These are phyloP conservation scores for Diplodia mutila DNA, from an alignment of 2,329 filamentous ascomycete species.

Conservation along the genomic window DNA sequence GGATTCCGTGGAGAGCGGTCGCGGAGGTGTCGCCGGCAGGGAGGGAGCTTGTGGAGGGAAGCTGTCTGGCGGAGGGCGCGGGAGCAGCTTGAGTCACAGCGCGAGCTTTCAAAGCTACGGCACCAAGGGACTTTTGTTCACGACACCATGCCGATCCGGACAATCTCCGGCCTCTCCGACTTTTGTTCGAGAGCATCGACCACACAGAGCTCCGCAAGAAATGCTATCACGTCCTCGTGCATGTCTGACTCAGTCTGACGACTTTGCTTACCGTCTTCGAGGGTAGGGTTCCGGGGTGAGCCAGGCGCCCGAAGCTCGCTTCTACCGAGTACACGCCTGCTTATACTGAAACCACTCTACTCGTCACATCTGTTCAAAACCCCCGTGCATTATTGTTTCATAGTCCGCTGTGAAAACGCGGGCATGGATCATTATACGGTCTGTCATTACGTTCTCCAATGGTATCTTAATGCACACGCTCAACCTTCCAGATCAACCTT, in stretches of 20 bases:
- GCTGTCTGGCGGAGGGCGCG: not conserved
- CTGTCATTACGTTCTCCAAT: not conserved
- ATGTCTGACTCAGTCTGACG: not conserved
- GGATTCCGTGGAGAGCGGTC: not conserved
- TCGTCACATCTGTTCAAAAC: not conserved
- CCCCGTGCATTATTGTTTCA: not conserved
- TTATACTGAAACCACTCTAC: not conserved
- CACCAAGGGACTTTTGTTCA: not conserved
- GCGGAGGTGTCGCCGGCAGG: not conserved
- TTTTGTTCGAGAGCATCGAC: too few species aligned
- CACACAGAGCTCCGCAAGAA: not conserved
- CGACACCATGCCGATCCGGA: not conserved
- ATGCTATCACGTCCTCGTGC: not conserved
- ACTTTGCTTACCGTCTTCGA: not conserved
- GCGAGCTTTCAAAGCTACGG: not conserved
- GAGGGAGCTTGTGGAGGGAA: not conserved
- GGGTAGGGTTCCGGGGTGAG: not conserved
- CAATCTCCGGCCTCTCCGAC: not conserved
- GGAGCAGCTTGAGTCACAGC: slow-evolving; percentile 10
- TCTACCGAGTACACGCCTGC: not conserved
- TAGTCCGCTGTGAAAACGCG: not conserved
- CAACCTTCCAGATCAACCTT: not conserved
- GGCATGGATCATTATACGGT: not conserved
- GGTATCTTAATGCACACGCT: not conserved
- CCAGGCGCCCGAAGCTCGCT: not conserved